Base-by-base conservation (phyloP, 106 monocot species). In the Ottelia alismoides region DNA sequence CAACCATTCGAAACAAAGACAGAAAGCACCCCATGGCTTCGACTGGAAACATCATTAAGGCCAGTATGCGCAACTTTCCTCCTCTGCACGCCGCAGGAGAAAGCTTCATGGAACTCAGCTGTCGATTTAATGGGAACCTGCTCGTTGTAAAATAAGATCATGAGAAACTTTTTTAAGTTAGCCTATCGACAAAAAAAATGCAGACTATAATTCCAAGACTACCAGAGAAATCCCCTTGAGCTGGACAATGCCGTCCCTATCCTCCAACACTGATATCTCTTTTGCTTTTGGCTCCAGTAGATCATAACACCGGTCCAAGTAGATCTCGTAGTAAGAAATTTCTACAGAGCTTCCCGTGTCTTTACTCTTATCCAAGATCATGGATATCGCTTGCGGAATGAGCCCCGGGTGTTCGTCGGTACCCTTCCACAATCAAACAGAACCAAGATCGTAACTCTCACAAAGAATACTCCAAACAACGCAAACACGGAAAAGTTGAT, bases 301-400 rank as follows among this genome's bases (percentile, higher is more conserved):
- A 70, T 90, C 89, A 27, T 89, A 98, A 25, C 89, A 98, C 30
- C 81, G 75, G 21, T 98, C 96, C 70, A 98, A 25, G 49, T 98
- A 98, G 18, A 98, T 65, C 31, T 98, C 96, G 60, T 79, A 98
- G 66, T 79, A 98, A 1, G 96, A 68, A 7, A 98, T 70, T 56
- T 82, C 74, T 50, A 85, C 79, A 0, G 54, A 75, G 55, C 55
- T 47, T 18, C 63, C 43, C 9, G 67, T 60, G 21, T 47, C 56
- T 51, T 68, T 28, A 22, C 77, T 64, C 20, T 51, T 20, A 4
- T 68, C 49, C 23, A 98, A 67, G 7, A 98, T 68, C 0, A 61
- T 72, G 19, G 82, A 70, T 57, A 90, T 70, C 20, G 88, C 60
- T 27, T 81, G 52, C 0, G 79, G 79, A 44, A 98, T 89, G 4